Evolutionary conservation across 352 stramenopile species (phyloP), one percentile per base, ranked within the genome.

Genomic region (Globisporangium rhizosaccharum): DNA sequence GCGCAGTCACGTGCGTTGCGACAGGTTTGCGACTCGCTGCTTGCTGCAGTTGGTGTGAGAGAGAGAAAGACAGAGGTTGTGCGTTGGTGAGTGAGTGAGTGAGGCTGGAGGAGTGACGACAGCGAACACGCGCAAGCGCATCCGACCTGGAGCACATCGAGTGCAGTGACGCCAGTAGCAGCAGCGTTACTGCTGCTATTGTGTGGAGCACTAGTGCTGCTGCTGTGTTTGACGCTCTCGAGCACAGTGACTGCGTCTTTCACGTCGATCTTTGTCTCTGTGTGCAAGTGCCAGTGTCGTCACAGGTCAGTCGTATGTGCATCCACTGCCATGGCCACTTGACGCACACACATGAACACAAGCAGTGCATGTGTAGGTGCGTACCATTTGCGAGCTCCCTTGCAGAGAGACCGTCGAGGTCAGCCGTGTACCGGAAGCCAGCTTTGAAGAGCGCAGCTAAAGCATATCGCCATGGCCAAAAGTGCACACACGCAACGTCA

Each of bases 351-450:
- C 25, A 46, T 6, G 15, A 6, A 11, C 6, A 3, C 17, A 23
- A 30, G 30, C 15, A 26, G 1, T 46, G 11, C n/a, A 33, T 20
- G 11, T 18, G 41, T 8, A 9, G 18, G n/a, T 15, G 20, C 45
- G 18, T 51, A 88, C 82, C 82, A 25, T 73, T 82, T 2, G 76
- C 68, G 33, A 92, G 67, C 57, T 87, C 73, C n/a, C 82, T 64
- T 9, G 74, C 72, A 9, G 72, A 77, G 17, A 89, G 33, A 7
- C 71, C 72, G 2, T 55, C n/a, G 0, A 92, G 46, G 41, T 92
- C 82, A 11, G 67, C 63, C 51, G 71, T 70, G 56, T 82, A 84
- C 18, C 80, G 74, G 44, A 92, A 87, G 2, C 82, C 82, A 5
- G 77, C 73, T 18, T 80, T 72, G 28, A 87, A 72, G 36, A 91